A percentile compares a stretch with the other conserved stretches of the same genome.
Evolutionary conservation across 495 filamentous ascomycete genomes (phyloP).

Genomic region (Penicillium bialowiezense): DNA sequence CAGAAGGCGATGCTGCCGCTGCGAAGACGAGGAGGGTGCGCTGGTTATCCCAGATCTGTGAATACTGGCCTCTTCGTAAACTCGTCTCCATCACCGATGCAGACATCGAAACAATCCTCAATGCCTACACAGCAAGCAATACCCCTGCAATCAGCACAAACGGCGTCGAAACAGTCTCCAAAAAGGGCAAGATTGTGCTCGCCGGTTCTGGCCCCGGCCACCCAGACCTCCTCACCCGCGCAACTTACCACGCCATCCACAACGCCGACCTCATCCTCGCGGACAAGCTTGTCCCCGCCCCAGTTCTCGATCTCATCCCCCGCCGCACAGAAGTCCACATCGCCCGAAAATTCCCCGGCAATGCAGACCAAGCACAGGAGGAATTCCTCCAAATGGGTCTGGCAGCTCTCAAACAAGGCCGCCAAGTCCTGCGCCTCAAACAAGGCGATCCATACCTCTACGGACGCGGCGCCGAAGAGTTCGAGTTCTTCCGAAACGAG

Average conservation of each 20-base stretch:
- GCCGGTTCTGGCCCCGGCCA: slow-evolving; percentile 93
- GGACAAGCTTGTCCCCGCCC: slow-evolving; percentile 91
- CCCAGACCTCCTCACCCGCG: slow-evolving; percentile 84
- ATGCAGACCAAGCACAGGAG: slow-evolving; percentile 88
- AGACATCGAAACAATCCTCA: slow-evolving; percentile 71
- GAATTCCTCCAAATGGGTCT: slow-evolving; percentile 84
- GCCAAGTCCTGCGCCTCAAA: slow-evolving; percentile 83
- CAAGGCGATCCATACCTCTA: slow-evolving; percentile 97
- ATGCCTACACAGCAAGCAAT: slow-evolving; percentile 54
- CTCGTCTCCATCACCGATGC: slow-evolving; percentile 74
- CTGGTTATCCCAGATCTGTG: slow-evolving; percentile 95
- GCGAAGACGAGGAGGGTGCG: slow-evolving; percentile 79
- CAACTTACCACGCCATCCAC: slow-evolving; percentile 83
- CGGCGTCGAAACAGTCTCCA: slow-evolving; percentile 16
- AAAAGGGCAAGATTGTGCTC: slow-evolving; percentile 71
- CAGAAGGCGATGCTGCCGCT: slow-evolving; percentile 67
- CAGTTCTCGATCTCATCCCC: slow-evolving; percentile 84
- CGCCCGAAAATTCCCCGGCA: slow-evolving; percentile 95
- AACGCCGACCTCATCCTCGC: slow-evolving; percentile 84
- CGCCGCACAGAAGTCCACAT: slow-evolving; percentile 87
- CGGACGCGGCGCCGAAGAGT: slow-evolving; percentile 90
- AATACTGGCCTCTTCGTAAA: slow-evolving; percentile 91
- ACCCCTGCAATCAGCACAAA: slow-evolving; percentile 17
- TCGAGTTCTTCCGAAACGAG: slow-evolving; percentile 72
- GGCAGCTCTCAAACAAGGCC: slow-evolving; percentile 64